Conservation (phyloP, 495 filamentous ascomycete genomes). For the Neurospora sp. region DNA sequence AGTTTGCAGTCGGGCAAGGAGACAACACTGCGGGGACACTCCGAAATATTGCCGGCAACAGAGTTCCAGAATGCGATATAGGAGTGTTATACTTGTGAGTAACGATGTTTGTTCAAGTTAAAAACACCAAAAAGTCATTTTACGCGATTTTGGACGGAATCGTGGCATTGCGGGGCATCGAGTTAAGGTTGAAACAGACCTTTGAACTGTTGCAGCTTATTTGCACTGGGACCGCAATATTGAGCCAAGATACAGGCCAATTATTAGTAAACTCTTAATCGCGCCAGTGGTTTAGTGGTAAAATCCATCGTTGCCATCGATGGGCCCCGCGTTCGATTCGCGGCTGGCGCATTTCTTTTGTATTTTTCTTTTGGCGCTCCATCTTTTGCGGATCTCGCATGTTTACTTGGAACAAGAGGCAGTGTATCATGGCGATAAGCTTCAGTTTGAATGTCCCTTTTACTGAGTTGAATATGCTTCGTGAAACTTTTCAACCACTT, state of each 20-base stretch:
- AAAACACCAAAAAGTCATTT: no score
- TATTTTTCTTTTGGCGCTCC: background rate
- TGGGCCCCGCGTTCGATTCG: constrained; percentile 44
- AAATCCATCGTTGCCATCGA: constrained; percentile 46
- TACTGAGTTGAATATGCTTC: background rate
- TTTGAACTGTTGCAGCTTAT: background rate
- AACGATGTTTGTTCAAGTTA: no score
- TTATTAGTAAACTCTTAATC: background rate
- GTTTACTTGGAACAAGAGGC: background rate
- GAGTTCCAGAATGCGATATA: background rate
- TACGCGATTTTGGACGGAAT: no score
- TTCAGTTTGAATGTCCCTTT: background rate
- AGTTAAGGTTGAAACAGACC: background rate
- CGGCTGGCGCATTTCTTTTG: constrained; percentile 32
- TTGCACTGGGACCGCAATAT: no score
- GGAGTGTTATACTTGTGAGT: rapidly evolving
- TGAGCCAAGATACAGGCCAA: background rate
- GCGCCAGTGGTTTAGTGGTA: constrained; percentile 40
- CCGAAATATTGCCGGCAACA: background rate
- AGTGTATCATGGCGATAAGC: background rate
- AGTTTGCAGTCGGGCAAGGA: background rate
- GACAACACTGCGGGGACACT: background rate
- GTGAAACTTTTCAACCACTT: background rate
- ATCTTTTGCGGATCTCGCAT: background rate
- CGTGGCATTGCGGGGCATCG: background rate